Evolutionary conservation across 2,329 filamentous ascomycete species (phyloP).

Genomic region (Phialocephala sp.): DNA sequence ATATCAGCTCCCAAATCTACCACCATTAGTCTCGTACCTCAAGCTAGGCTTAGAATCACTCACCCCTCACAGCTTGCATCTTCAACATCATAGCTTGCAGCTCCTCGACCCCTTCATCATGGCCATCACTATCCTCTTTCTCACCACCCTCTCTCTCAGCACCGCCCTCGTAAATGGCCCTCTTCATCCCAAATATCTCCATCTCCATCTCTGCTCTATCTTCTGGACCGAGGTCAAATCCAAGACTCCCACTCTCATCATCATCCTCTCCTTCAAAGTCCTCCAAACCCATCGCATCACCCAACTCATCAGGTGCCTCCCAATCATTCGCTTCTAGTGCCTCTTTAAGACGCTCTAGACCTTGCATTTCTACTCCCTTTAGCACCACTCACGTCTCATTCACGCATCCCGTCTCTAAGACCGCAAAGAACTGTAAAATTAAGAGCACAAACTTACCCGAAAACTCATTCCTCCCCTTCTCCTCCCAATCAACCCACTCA

Average conservation of each 20-base stretch:
- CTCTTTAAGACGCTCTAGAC: conserved; percentile 63
- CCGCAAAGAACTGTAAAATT: background rate
- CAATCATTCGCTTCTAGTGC: conserved; percentile 72
- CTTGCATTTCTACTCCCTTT: conserved; percentile 56
- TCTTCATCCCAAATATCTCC: conserved; percentile 47
- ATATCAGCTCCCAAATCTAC: conserved; percentile 64
- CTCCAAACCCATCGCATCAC: conserved; percentile 45
- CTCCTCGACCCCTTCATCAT: conserved; percentile 56
- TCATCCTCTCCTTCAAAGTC: conserved; percentile 43
- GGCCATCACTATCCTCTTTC: conserved; percentile 36
- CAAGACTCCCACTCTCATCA: conserved; percentile 36
- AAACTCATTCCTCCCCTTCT: conserved; percentile 59
- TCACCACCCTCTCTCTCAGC: conserved; percentile 26
- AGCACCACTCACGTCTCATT: conserved; percentile 8
- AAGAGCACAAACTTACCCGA: conserved; percentile 53
- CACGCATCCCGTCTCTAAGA: background rate
- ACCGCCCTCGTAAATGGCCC: conserved; percentile 41
- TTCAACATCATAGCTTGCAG: conserved; percentile 69
- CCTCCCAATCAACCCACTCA: conserved; percentile 65
- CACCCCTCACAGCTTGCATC: conserved; percentile 59
- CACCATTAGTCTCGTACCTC: conserved; percentile 22
- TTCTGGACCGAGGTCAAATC: conserved; percentile 40
- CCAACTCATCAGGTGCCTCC: conserved; percentile 49
- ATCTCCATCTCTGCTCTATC: conserved; percentile 43
- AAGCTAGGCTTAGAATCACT: conserved; percentile 13